A percentile compares a stretch with the other conserved stretches of the same genome.
Evolutionary conservation across 1,284 basidiomycete species (phyloP).

Genomic region (Xanthoconium separans): DNA sequence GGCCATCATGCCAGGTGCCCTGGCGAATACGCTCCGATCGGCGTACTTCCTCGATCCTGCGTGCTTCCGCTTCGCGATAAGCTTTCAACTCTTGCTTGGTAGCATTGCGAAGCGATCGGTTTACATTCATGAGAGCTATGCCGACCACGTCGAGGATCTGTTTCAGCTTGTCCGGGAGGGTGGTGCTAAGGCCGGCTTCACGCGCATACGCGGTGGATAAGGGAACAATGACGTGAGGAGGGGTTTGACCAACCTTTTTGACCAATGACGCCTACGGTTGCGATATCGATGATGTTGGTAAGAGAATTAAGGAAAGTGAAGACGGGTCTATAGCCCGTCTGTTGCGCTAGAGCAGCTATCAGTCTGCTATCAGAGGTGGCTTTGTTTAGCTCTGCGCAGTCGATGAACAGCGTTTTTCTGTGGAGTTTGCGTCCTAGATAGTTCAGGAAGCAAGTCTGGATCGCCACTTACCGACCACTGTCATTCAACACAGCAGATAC

Average conservation of each 20-base stretch:
- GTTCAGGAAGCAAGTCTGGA: background rate
- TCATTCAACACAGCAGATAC: constrained; percentile 62
- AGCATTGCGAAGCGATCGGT: constrained; percentile 48
- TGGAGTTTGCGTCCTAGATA: background rate
- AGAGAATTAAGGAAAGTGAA: constrained; percentile 89
- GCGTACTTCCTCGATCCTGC: constrained; percentile 36
- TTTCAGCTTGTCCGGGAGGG: constrained; percentile 84
- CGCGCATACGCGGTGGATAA: constrained; percentile 4
- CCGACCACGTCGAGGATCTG: constrained; percentile 83
- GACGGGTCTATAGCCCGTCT: constrained; percentile 90
- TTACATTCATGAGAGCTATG: constrained; percentile 68
- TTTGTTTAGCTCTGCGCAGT: constrained; percentile 78
- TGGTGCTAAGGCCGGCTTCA: constrained; percentile 80
- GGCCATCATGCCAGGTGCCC: constrained; percentile 79
- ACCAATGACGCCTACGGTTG: constrained; percentile 89
- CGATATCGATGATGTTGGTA: constrained; percentile 89
- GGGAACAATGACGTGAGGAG: background rate
- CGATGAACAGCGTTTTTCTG: constrained; percentile 75
- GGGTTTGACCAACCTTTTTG: constrained; percentile 67
- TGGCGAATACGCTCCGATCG: constrained; percentile 46
- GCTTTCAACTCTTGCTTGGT: constrained; percentile 41
- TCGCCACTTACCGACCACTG: constrained; percentile 50
- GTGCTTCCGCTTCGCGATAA: constrained; percentile 33
- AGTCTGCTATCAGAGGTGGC: constrained; percentile 72
- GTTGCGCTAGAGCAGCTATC: constrained; percentile 67